Percentiles rank a stretch among this genome's conserved stretches.
Evolutionary conservation across 805 yeast genomes (phyloP).

Genomic region (Pachysolen tannophilus): DNA sequence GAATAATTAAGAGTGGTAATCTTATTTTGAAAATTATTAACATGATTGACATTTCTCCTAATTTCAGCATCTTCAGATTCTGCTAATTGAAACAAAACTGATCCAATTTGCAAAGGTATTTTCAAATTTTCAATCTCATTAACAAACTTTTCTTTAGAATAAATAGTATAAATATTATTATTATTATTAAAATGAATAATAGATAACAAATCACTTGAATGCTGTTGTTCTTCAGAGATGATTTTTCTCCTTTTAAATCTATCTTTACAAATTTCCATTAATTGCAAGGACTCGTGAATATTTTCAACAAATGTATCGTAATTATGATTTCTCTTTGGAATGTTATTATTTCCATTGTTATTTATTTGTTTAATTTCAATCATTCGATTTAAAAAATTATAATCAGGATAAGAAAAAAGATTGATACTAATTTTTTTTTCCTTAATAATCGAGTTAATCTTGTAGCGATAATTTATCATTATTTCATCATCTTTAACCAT

Average conservation of each 20-base stretch:
- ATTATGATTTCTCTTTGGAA: no score
- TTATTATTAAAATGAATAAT: background rate
- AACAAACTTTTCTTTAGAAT: conserved; percentile 1
- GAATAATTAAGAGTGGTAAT: no score
- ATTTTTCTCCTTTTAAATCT: background rate
- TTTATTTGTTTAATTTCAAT: background rate
- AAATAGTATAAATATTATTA: no score
- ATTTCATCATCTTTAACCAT: no score
- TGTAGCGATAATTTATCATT: background rate
- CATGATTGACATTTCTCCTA: no score
- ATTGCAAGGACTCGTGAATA: conserved; percentile 4
- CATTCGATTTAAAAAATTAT: conserved; percentile 1
- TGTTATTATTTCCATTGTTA: conserved; percentile 4
- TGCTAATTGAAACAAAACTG: conserved; percentile 4
- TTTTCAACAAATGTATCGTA: conserved; percentile 4
- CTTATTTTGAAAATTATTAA: background rate
- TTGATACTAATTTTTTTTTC: background rate
- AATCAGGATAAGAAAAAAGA: conserved; percentile 5
- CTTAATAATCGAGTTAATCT: conserved; percentile 2
- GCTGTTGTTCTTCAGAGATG: background rate
- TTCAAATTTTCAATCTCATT: background rate
- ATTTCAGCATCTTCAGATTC: background rate
- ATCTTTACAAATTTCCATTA: conserved; percentile 1
- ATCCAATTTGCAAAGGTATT: conserved; percentile 7
- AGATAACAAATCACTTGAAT: background rate